Conservation (phyloP, 768 basidiomycete species). For the Suillus hirtellus region DNA sequence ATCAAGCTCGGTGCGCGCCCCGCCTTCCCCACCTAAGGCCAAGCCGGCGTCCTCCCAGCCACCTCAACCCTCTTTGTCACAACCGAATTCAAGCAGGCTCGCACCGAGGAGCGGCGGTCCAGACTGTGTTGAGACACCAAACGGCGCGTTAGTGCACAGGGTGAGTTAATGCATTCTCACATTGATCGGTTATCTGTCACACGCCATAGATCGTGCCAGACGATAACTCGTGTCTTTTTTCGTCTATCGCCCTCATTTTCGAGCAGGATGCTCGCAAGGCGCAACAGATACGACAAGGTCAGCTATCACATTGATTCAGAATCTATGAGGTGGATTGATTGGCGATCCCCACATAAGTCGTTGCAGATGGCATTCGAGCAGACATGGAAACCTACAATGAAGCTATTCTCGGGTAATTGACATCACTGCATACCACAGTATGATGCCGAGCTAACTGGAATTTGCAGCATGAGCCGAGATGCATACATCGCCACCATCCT, state of each 20-base stretch:
- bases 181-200: background rate
- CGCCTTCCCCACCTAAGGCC: constrained; percentile 11
- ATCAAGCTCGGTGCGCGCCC: constrained; percentile 18
- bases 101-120: constrained; percentile 38
- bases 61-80: constrained; percentile 18
- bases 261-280: constrained; percentile 79
- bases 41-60: constrained; percentile 19
- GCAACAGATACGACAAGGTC: constrained; percentile 71
- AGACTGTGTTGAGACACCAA: constrained; percentile 60
- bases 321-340: constrained; percentile 6
- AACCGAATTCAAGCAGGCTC: constrained; percentile 18
- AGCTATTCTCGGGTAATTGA: constrained; percentile 77
- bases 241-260: constrained; percentile 82
- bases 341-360: constrained; percentile 49
- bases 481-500: constrained; percentile 82
- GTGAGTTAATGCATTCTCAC: constrained; percentile 36
- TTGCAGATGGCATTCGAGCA: constrained; percentile 75
- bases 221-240: constrained; percentile 95
- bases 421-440: background rate
- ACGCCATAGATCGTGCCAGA: constrained; percentile 79
- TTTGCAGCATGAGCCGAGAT: constrained; percentile 49
- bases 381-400: constrained; percentile 78
- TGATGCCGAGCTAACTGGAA: constrained; percentile 6
- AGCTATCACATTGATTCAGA: constrained; percentile 21
- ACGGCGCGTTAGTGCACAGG: constrained; percentile 71